A percentile compares a stretch with the other conserved stretches of the same genome.
phyloP scores from a whole-genome alignment of 495 filamentous ascomycete species.

The Xylaria bambusicola region DNA sequence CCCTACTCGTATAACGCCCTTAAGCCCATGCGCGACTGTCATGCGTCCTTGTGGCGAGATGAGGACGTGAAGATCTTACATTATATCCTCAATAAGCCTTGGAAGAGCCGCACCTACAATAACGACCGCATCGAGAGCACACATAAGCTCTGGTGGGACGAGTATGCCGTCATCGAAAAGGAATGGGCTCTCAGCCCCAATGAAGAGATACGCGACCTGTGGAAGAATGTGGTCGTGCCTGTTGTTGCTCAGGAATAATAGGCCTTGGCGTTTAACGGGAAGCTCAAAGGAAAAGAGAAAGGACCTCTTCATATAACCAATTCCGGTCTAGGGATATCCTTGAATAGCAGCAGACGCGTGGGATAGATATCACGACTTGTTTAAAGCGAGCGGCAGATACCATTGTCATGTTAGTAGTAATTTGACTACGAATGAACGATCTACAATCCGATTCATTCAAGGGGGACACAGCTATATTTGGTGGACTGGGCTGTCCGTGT shows the following conservation, averaged over 20 bases:
- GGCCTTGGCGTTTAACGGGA: neutral
- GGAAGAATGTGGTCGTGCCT: slow-evolving; percentile 40
- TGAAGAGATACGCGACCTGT: slow-evolving; percentile 33
- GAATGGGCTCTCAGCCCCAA: slow-evolving; percentile 34
- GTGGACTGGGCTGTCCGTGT: neutral
- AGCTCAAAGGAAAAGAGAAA: neutral
- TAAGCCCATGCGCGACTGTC: slow-evolving; percentile 42
- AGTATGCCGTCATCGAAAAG: slow-evolving; percentile 36
- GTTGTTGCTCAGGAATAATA: slow-evolving; percentile 40
- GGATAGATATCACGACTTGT: neutral
- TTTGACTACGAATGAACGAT: neutral
- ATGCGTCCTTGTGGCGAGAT: slow-evolving; percentile 34
- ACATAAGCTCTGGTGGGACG: slow-evolving; percentile 44
- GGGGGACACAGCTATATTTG: too few species aligned
- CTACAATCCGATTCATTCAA: neutral
- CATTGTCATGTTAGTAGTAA: neutral
- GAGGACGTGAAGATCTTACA: slow-evolving; percentile 41
- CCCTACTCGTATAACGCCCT: slow-evolving; percentile 42
- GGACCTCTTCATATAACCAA: too few species aligned
- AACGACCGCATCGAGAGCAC: slow-evolving; percentile 39
- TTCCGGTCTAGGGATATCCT: neutral
- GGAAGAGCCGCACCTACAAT: slow-evolving; percentile 38
- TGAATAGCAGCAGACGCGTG: neutral
- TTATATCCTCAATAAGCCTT: slow-evolving; percentile 43
- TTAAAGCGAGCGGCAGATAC: neutral